Evolutionary conservation across 352 stramenopile genomes (phyloP), one percentile per base, ranked within the genome.

Genomic region (Peronospora tabacina): DNA sequence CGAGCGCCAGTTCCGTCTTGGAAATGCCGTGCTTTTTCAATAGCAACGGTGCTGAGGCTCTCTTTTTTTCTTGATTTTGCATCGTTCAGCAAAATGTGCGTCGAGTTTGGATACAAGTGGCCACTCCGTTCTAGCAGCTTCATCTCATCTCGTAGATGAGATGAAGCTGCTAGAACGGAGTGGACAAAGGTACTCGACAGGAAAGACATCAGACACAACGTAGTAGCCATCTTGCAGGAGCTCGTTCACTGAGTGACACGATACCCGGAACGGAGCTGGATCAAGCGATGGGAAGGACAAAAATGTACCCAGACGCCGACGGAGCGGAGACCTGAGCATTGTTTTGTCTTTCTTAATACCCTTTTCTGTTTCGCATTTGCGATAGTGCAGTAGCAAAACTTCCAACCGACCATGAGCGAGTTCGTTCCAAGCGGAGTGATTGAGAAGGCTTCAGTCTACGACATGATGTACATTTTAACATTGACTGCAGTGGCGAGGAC

Each of bases 1-100:
- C 44, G 32, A 87, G 58, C 28, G 70, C 72, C 49, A 95, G 64
- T 52, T 95, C 84, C 8, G 82, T 85, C 57, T 95, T 82, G 24
- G 82, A 59, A 43, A 95, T 90, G 56, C 79, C 57, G 52, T 76
- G 76, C 49, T 93, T 95, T 52, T 85, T 61, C 30, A 90, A 51
- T 33, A 90, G 56, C 46, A 90, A 52, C 36, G 71, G 75, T 32
- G 45, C 56, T 16, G 49, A 3, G 5, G 15, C 13, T 40, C 49
- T 34, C 26, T 44, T 49, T n/a, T 15, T 57, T 52, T 11, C n/a
- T 17, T 0, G 13, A 17, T 36, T 43, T 15, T 17, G 24, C 20
- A 15, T 58, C 32, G 7, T 71, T 70, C 1, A 82, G 49, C 41
- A 85, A 34, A 22, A 95, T 77, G 47, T 95, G 81, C 16, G 81